Base-by-base conservation (phyloP, 495 filamentous ascomycete genomes). In the Penicillium steckii region DNA sequence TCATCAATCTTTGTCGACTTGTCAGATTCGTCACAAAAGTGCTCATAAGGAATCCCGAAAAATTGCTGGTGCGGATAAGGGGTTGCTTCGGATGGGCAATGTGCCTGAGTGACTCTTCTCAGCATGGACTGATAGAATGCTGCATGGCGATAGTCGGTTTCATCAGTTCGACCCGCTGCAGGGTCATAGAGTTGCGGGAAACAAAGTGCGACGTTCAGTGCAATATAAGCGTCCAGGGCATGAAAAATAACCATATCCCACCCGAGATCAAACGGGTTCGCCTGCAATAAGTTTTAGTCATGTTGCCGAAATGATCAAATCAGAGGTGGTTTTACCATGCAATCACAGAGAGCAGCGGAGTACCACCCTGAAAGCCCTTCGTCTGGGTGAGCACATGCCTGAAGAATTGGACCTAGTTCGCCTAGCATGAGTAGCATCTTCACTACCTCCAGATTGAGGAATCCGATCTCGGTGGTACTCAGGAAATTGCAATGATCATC, bases 141-240 rank as follows among this genome's bases (percentile, higher is more conserved):
- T 27, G 46, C 50, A 44, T 50, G 46, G 24, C 52, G 46, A 26
- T 55, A 55, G 46, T 55, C 52, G 18, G 30, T 49, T 35, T 45
- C 38, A 27, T 44, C 37, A 38, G 45, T 49, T 45, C 32, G 15
- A 25, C 52, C 52, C 21, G 30, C 52, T 46, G 38, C 27, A 15
- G 46, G 22, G 30, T 55, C 40, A 32, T 30, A 55, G 8, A 40
- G 25, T 18, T 50, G 13, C 13, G 52, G 52, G 40, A 55, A 45
- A 25, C 46, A 38, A 33, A 44, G 46, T 1, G 41, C 40, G 21
- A 46, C 15, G 41, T 55, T 55, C 12, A 55, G 52, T 26, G 18
- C 35, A 29, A 54, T 46, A 19, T 54, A 54, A 12, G 45, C 52
- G 32, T 8, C 18, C 40, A 50, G 40, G 12, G 52, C 40, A 4